Base-by-base conservation (phyloP, 139 green algal species). In the Chlorella sp. region DNA sequence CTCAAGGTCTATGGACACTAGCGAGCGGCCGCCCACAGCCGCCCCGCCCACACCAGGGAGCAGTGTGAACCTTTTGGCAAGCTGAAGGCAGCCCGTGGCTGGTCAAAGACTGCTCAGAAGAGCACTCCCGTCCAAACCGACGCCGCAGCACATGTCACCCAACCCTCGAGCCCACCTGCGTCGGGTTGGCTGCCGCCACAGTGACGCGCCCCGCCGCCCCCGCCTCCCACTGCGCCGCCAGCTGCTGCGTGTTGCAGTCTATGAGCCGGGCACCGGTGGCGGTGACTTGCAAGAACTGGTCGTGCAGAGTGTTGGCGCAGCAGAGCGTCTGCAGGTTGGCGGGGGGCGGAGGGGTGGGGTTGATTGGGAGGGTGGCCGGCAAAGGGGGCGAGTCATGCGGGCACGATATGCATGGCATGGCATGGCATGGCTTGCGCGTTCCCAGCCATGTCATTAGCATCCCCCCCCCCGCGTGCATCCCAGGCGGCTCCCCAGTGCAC, bases 251-350 rank as follows among this genome's bases (percentile, higher is more conserved):
- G 41, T 44, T 46, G n/a, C 86, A 77, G 38, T 91, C 80, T 1
- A 96, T 73, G 8, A 97, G 85, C 9, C 91, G 89, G 82, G 94
- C 90, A 0, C 62, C 68, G 5, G 32, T 41, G 22, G 70, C 41
- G 4, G 94, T 97, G 40, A 97, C 96, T 90, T 99, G 96, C 44
- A 98, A 46, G 46, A 98, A 85, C 36, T 95, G 89, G 81, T 96
- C 92, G n/a, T 94, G 72, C 32, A 87, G 73, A 28, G 92, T 93
- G 82, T 97, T 99, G 68, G 87, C 92, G 79, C 94, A 98, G 58
- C 89, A 94, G 69, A 99, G 88, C 36, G 96, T 98, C 89, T 98
- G 93, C 87, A 85, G 22, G 14, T 43, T 58, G 32, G 64, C 5
- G 70, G 7, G 36, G 26, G 46, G 30, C 8, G 44, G 46, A n/a